Evolutionary conservation across 1,284 basidiomycete species (phyloP).

Genomic region (Volvariella surrecta): DNA sequence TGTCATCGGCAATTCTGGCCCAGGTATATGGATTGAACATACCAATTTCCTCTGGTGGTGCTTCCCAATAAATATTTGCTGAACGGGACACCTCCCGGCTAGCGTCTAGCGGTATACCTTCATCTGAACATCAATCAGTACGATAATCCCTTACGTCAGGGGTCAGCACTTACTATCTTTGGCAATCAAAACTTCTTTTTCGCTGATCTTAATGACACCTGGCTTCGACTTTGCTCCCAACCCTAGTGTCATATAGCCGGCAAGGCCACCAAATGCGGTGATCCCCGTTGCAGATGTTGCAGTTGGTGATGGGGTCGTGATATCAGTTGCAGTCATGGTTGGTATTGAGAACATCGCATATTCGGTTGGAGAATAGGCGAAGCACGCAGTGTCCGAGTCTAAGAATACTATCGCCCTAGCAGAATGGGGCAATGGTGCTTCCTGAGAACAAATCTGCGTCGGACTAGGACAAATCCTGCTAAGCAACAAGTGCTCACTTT

Average conservation of each 20-base stretch:
- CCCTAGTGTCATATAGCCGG: constrained; percentile 85
- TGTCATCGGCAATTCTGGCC: background rate
- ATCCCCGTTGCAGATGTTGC: constrained; percentile 45
- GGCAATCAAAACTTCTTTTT: constrained; percentile 65
- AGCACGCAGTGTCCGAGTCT: constrained; percentile 53
- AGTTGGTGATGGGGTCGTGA: constrained; percentile 39
- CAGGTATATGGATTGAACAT: constrained; percentile 11
- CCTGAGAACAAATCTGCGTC: constrained; percentile 33
- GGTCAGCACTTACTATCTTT: constrained; percentile 64
- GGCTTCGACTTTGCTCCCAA: constrained; percentile 70
- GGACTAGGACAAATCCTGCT: background rate
- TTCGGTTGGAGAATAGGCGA: constrained; percentile 72
- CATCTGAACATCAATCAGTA: constrained; percentile 36
- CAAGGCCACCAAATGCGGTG: constrained; percentile 70
- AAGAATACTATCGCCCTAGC: constrained; percentile 70
- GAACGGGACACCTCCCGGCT: constrained; percentile 60
- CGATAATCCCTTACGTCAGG: background rate
- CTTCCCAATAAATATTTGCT: constrained; percentile 67
- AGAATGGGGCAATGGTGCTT: constrained; percentile 78
- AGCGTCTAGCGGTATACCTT: constrained; percentile 64
- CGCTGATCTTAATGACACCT: constrained; percentile 48
- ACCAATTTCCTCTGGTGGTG: constrained; percentile 78
- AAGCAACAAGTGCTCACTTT: constrained; percentile 38
- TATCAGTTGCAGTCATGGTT: constrained; percentile 49
- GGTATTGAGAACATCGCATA: constrained; percentile 68